Evolutionary conservation across 2,329 filamentous ascomycete species (phyloP).

Genomic region (Aspergillus pseudotamarii): DNA sequence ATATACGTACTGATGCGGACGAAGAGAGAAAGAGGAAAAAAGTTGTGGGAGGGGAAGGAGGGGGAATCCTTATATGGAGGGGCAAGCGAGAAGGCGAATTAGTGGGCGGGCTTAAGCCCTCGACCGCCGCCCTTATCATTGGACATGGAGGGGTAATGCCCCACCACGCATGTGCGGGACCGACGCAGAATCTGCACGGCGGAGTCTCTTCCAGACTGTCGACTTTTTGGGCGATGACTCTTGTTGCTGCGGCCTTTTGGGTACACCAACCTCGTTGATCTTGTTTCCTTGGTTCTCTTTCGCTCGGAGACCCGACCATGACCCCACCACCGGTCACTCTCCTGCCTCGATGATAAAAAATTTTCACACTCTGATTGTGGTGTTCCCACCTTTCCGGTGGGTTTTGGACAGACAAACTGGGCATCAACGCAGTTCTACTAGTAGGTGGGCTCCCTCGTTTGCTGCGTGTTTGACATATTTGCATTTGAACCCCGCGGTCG

Average conservation of each 20-base stretch:
- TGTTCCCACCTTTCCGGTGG: constrained; percentile 17
- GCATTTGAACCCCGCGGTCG: constrained; percentile 28
- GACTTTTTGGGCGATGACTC: constrained; percentile 9
- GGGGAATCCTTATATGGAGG: constrained; percentile 52
- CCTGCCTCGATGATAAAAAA: constrained; percentile 12
- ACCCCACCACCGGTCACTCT: constrained; percentile 23
- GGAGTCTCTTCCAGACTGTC: constrained; percentile 15
- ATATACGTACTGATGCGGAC: constrained; percentile 52
- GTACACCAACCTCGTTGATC: constrained; percentile 3
- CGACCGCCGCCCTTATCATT: constrained; percentile 28
- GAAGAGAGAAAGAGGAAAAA: constrained; percentile 41
- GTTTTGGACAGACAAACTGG: constrained; percentile 33
- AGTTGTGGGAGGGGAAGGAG: constrained; percentile 44
- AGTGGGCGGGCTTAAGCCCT: constrained; percentile 41
- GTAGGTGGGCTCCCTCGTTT: constrained; percentile 18
- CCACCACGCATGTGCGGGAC: constrained; percentile 29
- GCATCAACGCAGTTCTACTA: constrained; percentile 39
- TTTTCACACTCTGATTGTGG: constrained; percentile 29
- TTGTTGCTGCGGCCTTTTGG: constrained; percentile 4
- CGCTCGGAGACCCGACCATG: constrained; percentile 19
- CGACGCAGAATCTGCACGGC: constrained; percentile 39
- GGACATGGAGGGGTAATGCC: constrained; percentile 31
- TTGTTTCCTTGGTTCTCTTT: constrained; percentile 32
- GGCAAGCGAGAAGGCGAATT: constrained; percentile 46
- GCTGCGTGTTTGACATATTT: constrained; percentile 23